Evolutionary conservation across 345 rosid species (phyloP).

Genomic region (Streptanthus diversifolius): DNA sequence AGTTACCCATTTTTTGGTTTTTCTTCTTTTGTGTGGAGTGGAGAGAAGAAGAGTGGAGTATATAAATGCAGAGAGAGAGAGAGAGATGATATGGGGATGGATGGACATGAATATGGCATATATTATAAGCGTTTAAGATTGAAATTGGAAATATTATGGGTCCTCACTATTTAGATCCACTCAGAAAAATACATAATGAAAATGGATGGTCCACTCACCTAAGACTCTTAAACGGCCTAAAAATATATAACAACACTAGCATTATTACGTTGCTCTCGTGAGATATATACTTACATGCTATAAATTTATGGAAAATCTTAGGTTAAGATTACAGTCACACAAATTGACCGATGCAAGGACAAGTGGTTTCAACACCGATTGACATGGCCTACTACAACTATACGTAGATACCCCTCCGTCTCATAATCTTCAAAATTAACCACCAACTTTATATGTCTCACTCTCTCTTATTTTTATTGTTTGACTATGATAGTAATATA

Average conservation of each 20-base stretch:
- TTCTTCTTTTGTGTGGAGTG: conserved; percentile 17
- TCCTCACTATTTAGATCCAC: conserved; percentile 37
- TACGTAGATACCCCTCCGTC: neutral
- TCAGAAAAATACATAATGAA: conserved; percentile 30
- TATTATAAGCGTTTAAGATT: conserved; percentile 28
- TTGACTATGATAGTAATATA: neutral
- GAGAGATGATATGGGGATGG: conserved; percentile 24
- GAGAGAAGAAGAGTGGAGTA: conserved; percentile 33
- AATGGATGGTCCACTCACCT: conserved; percentile 34
- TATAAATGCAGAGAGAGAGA: conserved; percentile 40
- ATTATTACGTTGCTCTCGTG: conserved; percentile 20
- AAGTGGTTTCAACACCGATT: conserved; percentile 8
- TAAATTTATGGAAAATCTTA: conserved; percentile 17
- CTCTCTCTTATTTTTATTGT: too few relatives aligned
- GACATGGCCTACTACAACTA: conserved; percentile 8
- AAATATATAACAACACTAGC: conserved; percentile 18
- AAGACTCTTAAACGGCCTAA: conserved; percentile 35
- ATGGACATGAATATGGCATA: conserved; percentile 33
- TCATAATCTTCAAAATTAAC: neutral
- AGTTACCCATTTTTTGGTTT: conserved; percentile 23
- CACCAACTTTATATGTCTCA: neutral
- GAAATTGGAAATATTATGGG: conserved; percentile 32
- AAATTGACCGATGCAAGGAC: conserved; percentile 17
- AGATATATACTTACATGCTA: conserved; percentile 11
- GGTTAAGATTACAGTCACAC: conserved; percentile 24